A percentile compares a stretch with the other conserved stretches of the same genome.
Evolutionary conservation across 208 protist genomes (phyloP).

Genomic region (Trypanosoma lewisi): DNA sequence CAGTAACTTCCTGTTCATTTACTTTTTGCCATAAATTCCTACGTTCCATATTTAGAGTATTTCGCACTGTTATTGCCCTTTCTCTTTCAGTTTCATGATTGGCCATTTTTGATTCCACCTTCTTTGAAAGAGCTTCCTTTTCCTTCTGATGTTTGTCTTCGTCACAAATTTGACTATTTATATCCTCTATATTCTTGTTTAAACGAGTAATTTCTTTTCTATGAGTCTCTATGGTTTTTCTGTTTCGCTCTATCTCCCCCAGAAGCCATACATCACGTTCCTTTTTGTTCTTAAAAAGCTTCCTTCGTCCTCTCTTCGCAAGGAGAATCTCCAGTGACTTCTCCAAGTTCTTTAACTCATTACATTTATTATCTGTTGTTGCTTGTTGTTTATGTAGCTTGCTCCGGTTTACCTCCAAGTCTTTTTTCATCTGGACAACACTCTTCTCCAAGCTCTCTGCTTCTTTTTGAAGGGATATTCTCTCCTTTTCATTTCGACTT

Average conservation of each 20-base stretch:
- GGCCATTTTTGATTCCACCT: conserved; percentile 49
- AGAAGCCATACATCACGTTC: conserved; percentile 90
- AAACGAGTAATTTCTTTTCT: conserved; percentile 43
- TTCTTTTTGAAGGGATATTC: conserved; percentile 55
- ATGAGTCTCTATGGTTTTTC: conserved; percentile 42
- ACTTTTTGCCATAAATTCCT: conserved; percentile 76
- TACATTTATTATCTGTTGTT: conserved; percentile 33
- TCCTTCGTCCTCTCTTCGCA: conserved; percentile 81
- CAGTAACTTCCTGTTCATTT: conserved; percentile 65
- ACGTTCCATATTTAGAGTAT: conserved; percentile 71
- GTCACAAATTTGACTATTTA: conserved; percentile 20
- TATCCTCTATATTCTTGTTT: conserved; percentile 36
- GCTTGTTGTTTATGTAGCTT: conserved; percentile 32
- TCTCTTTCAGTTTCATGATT: conserved; percentile 39
- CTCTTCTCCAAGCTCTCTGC: conserved; percentile 42
- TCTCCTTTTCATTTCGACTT: conserved; percentile 47
- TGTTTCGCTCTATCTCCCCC: conserved; percentile 79
- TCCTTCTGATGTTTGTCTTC: conserved; percentile 31
- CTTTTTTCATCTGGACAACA: conserved; percentile 25
- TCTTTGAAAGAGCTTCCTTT: conserved; percentile 27
- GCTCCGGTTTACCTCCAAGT: conserved; percentile 39
- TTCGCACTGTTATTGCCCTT: conserved; percentile 34
- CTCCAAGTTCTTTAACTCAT: conserved; percentile 44
- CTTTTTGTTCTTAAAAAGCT: conserved; percentile 87
- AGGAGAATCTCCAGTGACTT: conserved; percentile 75